These are phyloP conservation scores for Galerina sulciceps DNA, from an alignment of 768 basidiomycete species.

Conservation along the genomic window DNA sequence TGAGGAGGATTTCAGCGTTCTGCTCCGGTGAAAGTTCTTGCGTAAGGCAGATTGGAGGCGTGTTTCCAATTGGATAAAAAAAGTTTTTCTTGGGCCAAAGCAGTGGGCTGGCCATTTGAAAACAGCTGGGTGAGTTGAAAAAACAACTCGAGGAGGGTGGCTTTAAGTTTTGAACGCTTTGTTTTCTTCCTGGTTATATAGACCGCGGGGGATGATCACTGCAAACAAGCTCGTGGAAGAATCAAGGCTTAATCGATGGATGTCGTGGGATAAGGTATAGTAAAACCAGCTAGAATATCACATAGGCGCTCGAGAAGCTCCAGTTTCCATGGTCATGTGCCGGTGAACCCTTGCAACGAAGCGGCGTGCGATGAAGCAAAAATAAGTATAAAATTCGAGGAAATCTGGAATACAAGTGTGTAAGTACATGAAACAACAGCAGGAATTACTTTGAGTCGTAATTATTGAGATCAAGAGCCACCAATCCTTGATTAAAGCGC, in stretches of 20 bases:
- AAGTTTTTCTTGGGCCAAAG: slow-evolving; percentile 46
- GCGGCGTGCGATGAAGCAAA: background rate
- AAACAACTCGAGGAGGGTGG: background rate
- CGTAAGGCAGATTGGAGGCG: slow-evolving; percentile 54
- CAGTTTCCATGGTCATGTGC: background rate
- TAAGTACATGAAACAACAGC: too few relatives aligned
- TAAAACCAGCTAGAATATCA: background rate
- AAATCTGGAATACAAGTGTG: too few relatives aligned
- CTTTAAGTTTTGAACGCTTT: too few relatives aligned
- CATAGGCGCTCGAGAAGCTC: background rate
- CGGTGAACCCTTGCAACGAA: background rate
- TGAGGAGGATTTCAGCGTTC: slow-evolving; percentile 49
- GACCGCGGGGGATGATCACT: background rate
- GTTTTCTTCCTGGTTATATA: background rate
- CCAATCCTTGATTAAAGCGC: too few relatives aligned
- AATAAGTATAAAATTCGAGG: too few relatives aligned
- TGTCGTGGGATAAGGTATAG: background rate
- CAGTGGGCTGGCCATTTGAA: slow-evolving; percentile 46
- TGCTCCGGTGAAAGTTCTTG: slow-evolving; percentile 50
- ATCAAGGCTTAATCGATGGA: background rate
- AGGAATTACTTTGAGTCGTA: too few relatives aligned
- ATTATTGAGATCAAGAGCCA: too few relatives aligned
- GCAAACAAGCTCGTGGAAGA: background rate
- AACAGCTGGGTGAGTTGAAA: background rate
- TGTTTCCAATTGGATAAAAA: slow-evolving; percentile 68